phyloP scores from a whole-genome alignment of 495 filamentous ascomycete species.

The Penicillium ucsense region DNA sequence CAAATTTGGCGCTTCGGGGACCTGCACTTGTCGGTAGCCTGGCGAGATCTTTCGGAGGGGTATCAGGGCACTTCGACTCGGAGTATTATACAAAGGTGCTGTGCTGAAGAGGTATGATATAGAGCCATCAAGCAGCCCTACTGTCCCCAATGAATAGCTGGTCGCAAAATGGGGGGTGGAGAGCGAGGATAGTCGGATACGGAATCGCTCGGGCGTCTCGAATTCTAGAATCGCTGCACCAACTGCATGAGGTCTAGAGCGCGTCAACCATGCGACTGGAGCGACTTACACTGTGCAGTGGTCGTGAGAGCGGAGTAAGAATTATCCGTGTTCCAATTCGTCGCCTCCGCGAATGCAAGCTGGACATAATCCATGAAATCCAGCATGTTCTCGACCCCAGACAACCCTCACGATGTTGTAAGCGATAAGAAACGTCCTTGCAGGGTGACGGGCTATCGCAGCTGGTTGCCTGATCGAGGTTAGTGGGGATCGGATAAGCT shows the following conservation, averaged over 20 bases:
- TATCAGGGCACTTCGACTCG: constrained; percentile 47
- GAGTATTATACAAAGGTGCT: constrained; percentile 49
- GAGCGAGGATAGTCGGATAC: constrained; percentile 69
- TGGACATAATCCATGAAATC: constrained; percentile 98
- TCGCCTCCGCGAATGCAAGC: constrained; percentile 78
- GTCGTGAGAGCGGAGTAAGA: constrained; percentile 81
- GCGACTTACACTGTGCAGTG: constrained; percentile 61
- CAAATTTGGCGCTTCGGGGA: constrained; percentile 26
- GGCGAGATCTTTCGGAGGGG: constrained; percentile 55
- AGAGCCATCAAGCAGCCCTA: constrained; percentile 82
- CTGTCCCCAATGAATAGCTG: constrained; percentile 75
- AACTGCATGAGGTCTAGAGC: neutral
- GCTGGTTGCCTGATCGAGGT: constrained; percentile 27
- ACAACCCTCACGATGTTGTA: neutral
- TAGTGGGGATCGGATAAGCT: constrained; percentile 30
- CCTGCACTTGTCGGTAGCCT: constrained; percentile 58
- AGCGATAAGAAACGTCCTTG: too few species aligned
- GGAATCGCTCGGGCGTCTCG: constrained; percentile 70
- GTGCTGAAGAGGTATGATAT: constrained; percentile 87
- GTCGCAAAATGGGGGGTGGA: constrained; percentile 86
- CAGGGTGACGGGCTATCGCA: neutral
- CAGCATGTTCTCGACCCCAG: constrained; percentile 51
- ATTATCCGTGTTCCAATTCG: constrained; percentile 87
- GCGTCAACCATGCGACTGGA: constrained; percentile 4
- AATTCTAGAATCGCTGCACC: constrained; percentile 71